These are phyloP conservation scores for Cladosporium cucumerinum DNA, from an alignment of 2,329 filamentous ascomycete species.

Conservation along the genomic window DNA sequence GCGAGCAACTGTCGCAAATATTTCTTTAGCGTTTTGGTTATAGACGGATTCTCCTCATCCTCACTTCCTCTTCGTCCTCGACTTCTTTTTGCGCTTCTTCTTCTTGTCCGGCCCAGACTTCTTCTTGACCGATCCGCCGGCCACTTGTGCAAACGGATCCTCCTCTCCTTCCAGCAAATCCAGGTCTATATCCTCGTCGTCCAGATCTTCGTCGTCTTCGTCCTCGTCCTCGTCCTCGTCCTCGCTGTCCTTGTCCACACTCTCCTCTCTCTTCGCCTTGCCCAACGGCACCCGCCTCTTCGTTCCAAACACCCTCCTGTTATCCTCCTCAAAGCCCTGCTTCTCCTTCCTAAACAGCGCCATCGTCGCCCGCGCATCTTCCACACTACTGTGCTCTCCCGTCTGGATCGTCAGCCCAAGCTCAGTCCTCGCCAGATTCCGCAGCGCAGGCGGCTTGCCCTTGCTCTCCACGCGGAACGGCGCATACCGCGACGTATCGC, in stretches of 20 bases:
- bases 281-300: conserved; percentile 16
- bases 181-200: conserved; percentile 24
- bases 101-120: conserved; percentile 33
- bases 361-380: conserved; percentile 88
- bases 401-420: conserved; percentile 59
- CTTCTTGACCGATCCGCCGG: conserved; percentile 22
- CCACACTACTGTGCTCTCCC: conserved; percentile 59
- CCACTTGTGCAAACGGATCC: conserved; percentile 24
- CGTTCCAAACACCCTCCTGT: conserved; percentile 61
- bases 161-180: conserved; percentile 30
- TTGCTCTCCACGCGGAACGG: conserved; percentile 67
- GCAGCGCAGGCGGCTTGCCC: conserved; percentile 68
- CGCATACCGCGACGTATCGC: conserved; percentile 78
- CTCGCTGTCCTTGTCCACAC: conserved; percentile 22
- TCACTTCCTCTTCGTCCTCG: conserved; percentile 33
- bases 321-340: conserved; percentile 77
- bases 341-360: conserved; percentile 81
- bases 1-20: neutral
- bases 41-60: neutral
- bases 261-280: conserved; percentile 20
- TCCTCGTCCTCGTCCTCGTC: conserved; percentile 27
- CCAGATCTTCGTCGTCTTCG: conserved; percentile 23
- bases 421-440: conserved; percentile 55
- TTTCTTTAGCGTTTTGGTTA: neutral
- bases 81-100: conserved; percentile 34